A percentile compares a stretch with the other conserved stretches of the same genome.
Evolutionary conservation across 352 stramenopile genomes (phyloP).

Genomic region (Globisporangium apiculatum): DNA sequence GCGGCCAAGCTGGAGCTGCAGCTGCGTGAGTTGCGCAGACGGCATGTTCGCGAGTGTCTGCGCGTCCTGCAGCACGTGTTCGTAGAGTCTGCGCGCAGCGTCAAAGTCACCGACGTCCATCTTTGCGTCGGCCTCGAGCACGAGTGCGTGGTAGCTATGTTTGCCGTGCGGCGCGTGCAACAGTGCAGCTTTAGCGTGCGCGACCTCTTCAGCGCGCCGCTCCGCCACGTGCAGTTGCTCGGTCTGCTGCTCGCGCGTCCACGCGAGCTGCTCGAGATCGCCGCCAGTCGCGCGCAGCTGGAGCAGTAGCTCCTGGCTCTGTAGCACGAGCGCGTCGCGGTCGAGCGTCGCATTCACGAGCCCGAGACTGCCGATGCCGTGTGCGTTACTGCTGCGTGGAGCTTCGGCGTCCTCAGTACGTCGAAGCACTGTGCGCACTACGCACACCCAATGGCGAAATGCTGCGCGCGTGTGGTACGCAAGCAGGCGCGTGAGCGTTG

Average conservation of each 20-base stretch:
- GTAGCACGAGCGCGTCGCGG: slow-evolving; percentile 38
- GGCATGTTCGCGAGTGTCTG: slow-evolving; percentile 34
- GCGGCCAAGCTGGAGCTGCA: slow-evolving; percentile 35
- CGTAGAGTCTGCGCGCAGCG: slow-evolving; percentile 33
- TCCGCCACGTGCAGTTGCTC: slow-evolving; percentile 1
- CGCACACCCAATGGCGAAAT: slow-evolving; percentile 21
- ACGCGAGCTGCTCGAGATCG: slow-evolving; percentile 27
- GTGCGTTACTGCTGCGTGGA: not conserved
- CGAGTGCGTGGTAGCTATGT: slow-evolving; percentile 24
- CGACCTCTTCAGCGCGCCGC: too few relatives aligned
- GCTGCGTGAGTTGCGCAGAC: slow-evolving; percentile 13
- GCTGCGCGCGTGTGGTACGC: slow-evolving; percentile 21
- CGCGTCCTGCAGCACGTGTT: slow-evolving; percentile 29
- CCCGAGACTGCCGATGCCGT: slow-evolving; percentile 37
- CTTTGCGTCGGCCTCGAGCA: slow-evolving; percentile 53
- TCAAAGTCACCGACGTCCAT: slow-evolving; percentile 48
- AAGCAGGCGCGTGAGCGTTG: slow-evolving; percentile 19
- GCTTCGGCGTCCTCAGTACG: not conserved
- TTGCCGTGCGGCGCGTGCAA: not conserved
- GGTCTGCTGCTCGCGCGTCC: slow-evolving; percentile 33
- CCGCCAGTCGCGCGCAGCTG: slow-evolving; percentile 33
- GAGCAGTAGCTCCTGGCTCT: slow-evolving; percentile 35
- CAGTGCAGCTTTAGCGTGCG: not conserved
- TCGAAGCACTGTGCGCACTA: slow-evolving; percentile 4
- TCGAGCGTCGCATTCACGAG: slow-evolving; percentile 41